A percentile compares a stretch with the other conserved stretches of the same genome.
Conservation (phyloP, 495 filamentous ascomycete genomes). For the Pyrenopolyporus hunteri region DNA sequence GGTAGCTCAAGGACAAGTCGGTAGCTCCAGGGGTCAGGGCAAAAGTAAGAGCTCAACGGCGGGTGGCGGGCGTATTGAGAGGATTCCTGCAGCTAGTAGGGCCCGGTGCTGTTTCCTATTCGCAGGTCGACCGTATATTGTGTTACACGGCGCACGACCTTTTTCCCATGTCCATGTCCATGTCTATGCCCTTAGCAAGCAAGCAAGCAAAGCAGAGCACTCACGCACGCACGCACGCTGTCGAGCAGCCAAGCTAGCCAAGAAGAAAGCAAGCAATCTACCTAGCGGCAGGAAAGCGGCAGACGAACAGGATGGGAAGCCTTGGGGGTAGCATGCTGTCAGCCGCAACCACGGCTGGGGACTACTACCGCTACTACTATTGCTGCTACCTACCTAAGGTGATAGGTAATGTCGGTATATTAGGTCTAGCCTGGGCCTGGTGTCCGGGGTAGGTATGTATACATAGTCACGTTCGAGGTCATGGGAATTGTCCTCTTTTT, state of each 20-base stretch:
- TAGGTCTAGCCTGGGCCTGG: no score
- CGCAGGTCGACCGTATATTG: constrained; percentile 18
- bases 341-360: constrained; percentile 30
- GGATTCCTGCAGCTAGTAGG: constrained; percentile 29
- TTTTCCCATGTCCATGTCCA: no score
- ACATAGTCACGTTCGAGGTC: no score
- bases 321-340: constrained; percentile 16
- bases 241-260: background rate
- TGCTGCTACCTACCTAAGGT: constrained; percentile 8
- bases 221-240: no score
- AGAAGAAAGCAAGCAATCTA: background rate
- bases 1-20: no score
- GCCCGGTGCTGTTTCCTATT: constrained; percentile 31
- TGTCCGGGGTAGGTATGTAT: no score
- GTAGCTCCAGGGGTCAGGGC: background rate
- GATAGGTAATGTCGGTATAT: no score
- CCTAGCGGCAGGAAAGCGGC: background rate
- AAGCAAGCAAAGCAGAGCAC: constrained; percentile 10
- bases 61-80: constrained; percentile 13
- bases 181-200: background rate
- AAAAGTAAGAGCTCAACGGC: background rate
- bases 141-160: constrained; percentile 28
- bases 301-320: constrained; percentile 1
- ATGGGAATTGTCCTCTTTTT: no score
- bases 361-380: constrained; percentile 1